These are phyloP conservation scores for Starmerella sp. DNA, from an alignment of 805 yeast species.

Conservation along the genomic window DNA sequence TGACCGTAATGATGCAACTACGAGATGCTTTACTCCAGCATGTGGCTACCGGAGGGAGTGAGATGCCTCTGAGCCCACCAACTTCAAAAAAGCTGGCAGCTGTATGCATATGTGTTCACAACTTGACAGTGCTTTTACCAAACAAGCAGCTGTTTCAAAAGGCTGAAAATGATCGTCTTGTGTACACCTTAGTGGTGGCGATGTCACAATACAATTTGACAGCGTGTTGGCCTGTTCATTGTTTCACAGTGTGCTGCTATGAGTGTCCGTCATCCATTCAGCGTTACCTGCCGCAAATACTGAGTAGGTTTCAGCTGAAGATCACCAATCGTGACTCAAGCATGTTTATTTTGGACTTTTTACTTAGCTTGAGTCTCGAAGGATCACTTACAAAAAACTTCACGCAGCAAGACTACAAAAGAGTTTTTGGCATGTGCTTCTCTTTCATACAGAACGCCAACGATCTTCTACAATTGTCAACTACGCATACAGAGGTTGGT, in stretches of 20 bases:
- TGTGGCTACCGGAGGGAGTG: constrained; percentile 9
- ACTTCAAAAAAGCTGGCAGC: constrained; percentile 31
- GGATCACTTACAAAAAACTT: constrained; percentile 61
- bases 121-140: constrained; percentile 43
- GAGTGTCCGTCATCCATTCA: constrained; percentile 67
- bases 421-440: constrained; percentile 76
- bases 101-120: constrained; percentile 36
- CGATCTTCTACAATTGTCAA: constrained; percentile 30
- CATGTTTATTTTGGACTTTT: constrained; percentile 65
- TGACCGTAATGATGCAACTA: background rate
- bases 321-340: constrained; percentile 58
- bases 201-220: constrained; percentile 52
- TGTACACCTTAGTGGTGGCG: constrained; percentile 49
- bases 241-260: constrained; percentile 65
- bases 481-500: constrained; percentile 27
- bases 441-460: constrained; percentile 62
- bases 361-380: constrained; percentile 52
- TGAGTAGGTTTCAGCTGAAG: constrained; percentile 63
- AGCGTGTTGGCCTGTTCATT: constrained; percentile 66
- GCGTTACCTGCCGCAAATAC: constrained; percentile 53
- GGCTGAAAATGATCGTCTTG: constrained; percentile 51
- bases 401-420: constrained; percentile 62
- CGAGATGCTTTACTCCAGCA: constrained; percentile 9
- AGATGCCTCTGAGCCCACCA: constrained; percentile 3
- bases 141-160: constrained; percentile 43